Base-by-base conservation (phyloP, 352 stramenopile genomes). In the Globisporangium nagaii region DNA sequence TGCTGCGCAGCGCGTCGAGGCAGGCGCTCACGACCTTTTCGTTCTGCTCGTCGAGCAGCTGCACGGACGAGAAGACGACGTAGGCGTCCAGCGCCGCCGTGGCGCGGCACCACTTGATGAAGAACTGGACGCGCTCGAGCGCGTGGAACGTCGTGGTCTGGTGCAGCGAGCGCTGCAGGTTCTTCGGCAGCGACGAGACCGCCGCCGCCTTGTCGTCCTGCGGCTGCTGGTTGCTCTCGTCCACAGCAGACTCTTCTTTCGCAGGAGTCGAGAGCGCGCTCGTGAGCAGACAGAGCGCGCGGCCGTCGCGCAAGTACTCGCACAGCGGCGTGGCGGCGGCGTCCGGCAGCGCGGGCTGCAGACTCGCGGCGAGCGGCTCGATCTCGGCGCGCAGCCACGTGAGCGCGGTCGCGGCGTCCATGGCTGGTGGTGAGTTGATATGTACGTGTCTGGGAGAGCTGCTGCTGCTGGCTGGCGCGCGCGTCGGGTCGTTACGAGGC, bases 71-170 rank as follows among this genome's bases (percentile, higher is more conserved):
- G 59, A 93, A 91, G 12, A 91, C 68, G 36, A 80, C 53, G 43
- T 90, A 71, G 54, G 90, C 83, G 46, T 88, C 80, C 5, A 93
- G 65, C 34, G 60, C 51, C 13, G 65, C 75, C 24, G 65, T 59
- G 6, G 66, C 49, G 51, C 84, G 79, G 30, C 79, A 89, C 84
- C 84, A 93, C 41, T 84, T 84, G 66, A 93, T 83, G 56, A 91
- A 93, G 59, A 86, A 90, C 58, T 90, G 80, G n/a, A 93, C 72
- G 52, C 84, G 79, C 53, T 93, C 84, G 25, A 93, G 68, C 32
- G 77, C 68, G 69, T 93, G 78, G 66, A 91, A 93, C 34, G 83
- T 91, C 53, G 79, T 77, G 17, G 73, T 64, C 56, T 90, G 73
- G 49, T 77, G 71, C 27, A 90, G 65, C 34, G 79, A 80, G 20